phyloP scores from a whole-genome alignment of 306 rosid genomes.

The Acacia confusa region DNA sequence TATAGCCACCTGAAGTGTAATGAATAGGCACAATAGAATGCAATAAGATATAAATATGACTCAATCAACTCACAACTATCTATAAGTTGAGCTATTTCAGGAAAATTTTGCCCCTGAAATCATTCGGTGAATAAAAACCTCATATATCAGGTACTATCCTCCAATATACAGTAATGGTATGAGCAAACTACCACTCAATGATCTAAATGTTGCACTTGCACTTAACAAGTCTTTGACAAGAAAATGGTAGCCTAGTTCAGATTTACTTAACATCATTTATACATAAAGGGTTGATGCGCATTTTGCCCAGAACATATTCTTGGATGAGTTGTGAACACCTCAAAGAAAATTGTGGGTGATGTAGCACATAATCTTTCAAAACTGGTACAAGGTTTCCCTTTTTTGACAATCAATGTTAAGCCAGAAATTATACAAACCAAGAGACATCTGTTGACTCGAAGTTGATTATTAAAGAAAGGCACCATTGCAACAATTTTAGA shows the following conservation, averaged over 20 bases:
- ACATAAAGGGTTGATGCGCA: too few relatives aligned
- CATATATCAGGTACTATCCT: background rate
- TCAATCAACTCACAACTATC: background rate
- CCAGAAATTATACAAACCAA: background rate
- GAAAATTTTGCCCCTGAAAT: background rate
- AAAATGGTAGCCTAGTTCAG: background rate
- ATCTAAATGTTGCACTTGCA: background rate
- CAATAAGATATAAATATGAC: slow-evolving; percentile 11
- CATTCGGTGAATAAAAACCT: background rate
- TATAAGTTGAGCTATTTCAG: background rate
- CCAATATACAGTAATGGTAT: background rate
- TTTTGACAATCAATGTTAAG: too few relatives aligned
- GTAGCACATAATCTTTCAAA: too few relatives aligned
- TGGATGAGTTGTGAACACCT: too few relatives aligned
- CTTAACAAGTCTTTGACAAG: background rate
- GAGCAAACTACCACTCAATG: background rate
- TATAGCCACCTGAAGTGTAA: background rate
- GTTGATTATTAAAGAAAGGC: too few relatives aligned
- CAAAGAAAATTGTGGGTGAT: too few relatives aligned
- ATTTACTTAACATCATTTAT: background rate
- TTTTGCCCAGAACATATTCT: too few relatives aligned
- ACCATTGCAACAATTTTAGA: background rate
- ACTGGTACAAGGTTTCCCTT: too few relatives aligned
- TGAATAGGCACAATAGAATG: background rate
- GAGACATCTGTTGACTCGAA: background rate